Conservation (phyloP, 164 flowering plant species). For the Cinnamomum micranthum region DNA sequence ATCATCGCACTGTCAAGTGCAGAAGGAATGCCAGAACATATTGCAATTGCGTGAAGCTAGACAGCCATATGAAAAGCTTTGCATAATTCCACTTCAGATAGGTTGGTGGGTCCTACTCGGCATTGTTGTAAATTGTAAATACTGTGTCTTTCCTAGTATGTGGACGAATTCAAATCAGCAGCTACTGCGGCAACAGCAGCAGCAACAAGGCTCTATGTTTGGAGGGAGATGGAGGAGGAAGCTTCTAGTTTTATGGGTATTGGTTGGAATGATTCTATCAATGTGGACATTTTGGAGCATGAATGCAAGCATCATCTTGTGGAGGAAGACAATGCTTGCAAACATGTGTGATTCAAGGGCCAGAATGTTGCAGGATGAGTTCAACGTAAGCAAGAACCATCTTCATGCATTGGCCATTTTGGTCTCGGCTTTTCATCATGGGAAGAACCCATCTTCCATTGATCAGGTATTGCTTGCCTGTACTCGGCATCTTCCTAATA, state of each 20-base stretch:
- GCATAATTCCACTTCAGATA: constrained; percentile 21
- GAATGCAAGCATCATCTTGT: constrained; percentile 25
- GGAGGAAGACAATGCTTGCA: constrained; percentile 58
- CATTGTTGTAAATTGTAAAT: constrained; percentile 30
- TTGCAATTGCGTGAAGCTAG: constrained; percentile 10
- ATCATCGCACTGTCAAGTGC: not conserved
- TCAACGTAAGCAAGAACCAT: constrained; percentile 95
- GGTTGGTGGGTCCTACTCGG: constrained; percentile 47
- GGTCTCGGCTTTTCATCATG: constrained; percentile 90
- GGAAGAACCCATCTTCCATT: constrained; percentile 80
- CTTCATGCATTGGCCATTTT: constrained; percentile 93
- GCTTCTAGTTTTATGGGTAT: constrained; percentile 44
- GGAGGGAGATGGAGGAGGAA: constrained; percentile 68
- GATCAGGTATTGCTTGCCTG: constrained; percentile 57
- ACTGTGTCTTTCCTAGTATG: constrained; percentile 18
- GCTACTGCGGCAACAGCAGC: constrained; percentile 34
- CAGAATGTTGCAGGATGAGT: constrained; percentile 93
- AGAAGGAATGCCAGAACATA: constrained; percentile 16
- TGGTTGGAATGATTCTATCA: constrained; percentile 45
- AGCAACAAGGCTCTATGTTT: constrained; percentile 29
- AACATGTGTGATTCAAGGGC: constrained; percentile 97
- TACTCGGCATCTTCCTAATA: not conserved
- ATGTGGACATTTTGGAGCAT: constrained; percentile 51
- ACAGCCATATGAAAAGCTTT: constrained; percentile 17
- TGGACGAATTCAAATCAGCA: constrained; percentile 25